Percentiles rank a stretch among this genome's conserved stretches.
Evolutionary conservation across 768 basidiomycete species (phyloP).

Genomic region (Russula lepida): DNA sequence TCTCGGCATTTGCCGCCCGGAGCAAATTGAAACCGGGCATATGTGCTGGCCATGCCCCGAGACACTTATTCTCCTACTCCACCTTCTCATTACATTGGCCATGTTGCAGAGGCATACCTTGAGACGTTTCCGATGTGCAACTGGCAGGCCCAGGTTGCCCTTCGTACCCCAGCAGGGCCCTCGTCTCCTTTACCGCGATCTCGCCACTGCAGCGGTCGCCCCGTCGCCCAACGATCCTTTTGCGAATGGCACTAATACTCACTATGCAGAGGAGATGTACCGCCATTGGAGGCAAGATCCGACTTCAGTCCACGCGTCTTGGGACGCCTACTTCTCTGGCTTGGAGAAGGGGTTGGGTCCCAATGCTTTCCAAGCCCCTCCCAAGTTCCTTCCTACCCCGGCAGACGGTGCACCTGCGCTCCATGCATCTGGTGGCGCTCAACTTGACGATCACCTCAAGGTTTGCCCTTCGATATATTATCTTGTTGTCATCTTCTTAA

Average conservation of each 20-base stretch:
- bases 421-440: constrained; percentile 56
- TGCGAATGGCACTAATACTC: constrained; percentile 90
- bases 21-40: neutral
- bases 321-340: constrained; percentile 90
- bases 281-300: constrained; percentile 86
- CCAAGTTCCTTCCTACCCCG: constrained; percentile 58
- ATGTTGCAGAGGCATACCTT: constrained; percentile 35
- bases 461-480: constrained; percentile 33
- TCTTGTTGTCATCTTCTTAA: neutral
- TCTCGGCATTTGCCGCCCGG: constrained; percentile 3
- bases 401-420: constrained; percentile 76
- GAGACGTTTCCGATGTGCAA: constrained; percentile 28
- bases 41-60: constrained; percentile 5
- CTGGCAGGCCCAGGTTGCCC: constrained; percentile 23
- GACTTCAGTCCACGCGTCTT: constrained; percentile 85
- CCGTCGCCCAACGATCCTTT: constrained; percentile 80
- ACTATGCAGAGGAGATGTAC: constrained; percentile 98
- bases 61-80: neutral
- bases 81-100: neutral
- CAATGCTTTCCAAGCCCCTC: constrained; percentile 82
- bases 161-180: constrained; percentile 19
- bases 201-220: constrained; percentile 41
- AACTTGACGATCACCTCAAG: constrained; percentile 92
- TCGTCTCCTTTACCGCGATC: constrained; percentile 25
- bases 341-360: constrained; percentile 81